Base-by-base conservation (phyloP, 352 stramenopile species). In the Phytophthora pinifolia region DNA sequence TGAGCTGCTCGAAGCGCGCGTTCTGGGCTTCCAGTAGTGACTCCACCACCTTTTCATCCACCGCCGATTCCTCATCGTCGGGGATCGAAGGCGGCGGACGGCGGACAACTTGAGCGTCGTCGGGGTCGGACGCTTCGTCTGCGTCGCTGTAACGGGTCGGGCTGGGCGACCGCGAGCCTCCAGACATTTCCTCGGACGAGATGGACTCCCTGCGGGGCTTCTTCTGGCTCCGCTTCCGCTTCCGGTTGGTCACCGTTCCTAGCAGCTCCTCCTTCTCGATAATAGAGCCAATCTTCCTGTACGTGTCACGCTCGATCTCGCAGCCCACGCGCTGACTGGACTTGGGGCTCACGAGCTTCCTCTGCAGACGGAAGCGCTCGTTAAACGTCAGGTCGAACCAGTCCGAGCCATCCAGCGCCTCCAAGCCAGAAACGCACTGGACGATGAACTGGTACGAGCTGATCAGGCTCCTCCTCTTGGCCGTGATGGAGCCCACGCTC, bases 391-490 rank as follows among this genome's bases (percentile, higher is more conserved):
- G 29, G 13, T 65, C 27, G 37, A 74, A 77, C 68, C 68, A 77
- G 41, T 72, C 65, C 8, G 62, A 67, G 20, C 54, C 57, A 29
- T 72, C 57, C 3, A 65, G 52, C 15, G 50, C 62, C 29, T 64
- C 38, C 22, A 77, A 49, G 2, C 46, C 49, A 1, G 49, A 36
- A 7, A 74, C 61, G 27, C 61, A 72, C 46, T 65, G 53, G 4
- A 41, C 38, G n/a, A 77, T 70, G 41, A 74, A 73, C 13, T 77
- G 56, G 54, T 70, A 70, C 39, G 65, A 67, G 10, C 70, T 45
- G 12, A 77, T 63, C 2, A 77, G 46, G 32, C 57, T 67, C 18
- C 65, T 49, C 46, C 70, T 78, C 62, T 70, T 75, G 32, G 59
- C 59, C 15, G 65, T 72, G 30, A 75, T 72, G 4, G 54, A 70